Conservation (phyloP, 1,284 basidiomycete species). For the Microbotryum lychnidis-dioicae region DNA sequence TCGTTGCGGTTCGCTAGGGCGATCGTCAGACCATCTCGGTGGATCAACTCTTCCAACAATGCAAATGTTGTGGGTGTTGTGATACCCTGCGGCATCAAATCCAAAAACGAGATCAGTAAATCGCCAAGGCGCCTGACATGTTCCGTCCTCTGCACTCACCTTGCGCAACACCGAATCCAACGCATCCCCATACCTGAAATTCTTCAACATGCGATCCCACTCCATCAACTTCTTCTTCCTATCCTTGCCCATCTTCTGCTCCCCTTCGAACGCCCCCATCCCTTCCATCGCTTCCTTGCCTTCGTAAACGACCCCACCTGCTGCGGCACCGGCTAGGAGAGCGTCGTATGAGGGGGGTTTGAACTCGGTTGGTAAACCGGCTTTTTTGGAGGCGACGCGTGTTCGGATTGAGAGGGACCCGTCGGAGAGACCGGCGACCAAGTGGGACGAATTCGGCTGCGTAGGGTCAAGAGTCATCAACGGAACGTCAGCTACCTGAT, state of each 20-base stretch:
- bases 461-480: background rate
- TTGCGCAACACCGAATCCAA: slow-evolving; percentile 80
- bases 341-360: slow-evolving; percentile 25
- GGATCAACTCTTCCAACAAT: slow-evolving; percentile 84
- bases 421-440: slow-evolving; percentile 92
- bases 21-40: slow-evolving; percentile 77
- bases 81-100: slow-evolving; percentile 50
- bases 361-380: slow-evolving; percentile 18
- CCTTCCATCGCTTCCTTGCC: slow-evolving; percentile 29
- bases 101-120: background rate
- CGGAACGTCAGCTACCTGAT: background rate
- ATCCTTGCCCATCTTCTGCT: slow-evolving; percentile 44
- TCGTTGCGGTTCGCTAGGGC: slow-evolving; percentile 89
- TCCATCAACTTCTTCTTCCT: slow-evolving; percentile 66
- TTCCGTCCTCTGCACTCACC: slow-evolving; percentile 44
- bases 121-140: background rate
- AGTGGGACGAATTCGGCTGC: slow-evolving; percentile 90
- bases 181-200: slow-evolving; percentile 90
- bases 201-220: slow-evolving; percentile 83
- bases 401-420: slow-evolving; percentile 68
- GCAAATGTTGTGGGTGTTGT: slow-evolving; percentile 81
- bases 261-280: slow-evolving; percentile 25
- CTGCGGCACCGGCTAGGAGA: slow-evolving; percentile 24
- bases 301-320: slow-evolving; percentile 23
- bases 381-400: slow-evolving; percentile 24